Conservation (phyloP, 2,329 filamentous ascomycete species). For the Fusarium nelsonii region DNA sequence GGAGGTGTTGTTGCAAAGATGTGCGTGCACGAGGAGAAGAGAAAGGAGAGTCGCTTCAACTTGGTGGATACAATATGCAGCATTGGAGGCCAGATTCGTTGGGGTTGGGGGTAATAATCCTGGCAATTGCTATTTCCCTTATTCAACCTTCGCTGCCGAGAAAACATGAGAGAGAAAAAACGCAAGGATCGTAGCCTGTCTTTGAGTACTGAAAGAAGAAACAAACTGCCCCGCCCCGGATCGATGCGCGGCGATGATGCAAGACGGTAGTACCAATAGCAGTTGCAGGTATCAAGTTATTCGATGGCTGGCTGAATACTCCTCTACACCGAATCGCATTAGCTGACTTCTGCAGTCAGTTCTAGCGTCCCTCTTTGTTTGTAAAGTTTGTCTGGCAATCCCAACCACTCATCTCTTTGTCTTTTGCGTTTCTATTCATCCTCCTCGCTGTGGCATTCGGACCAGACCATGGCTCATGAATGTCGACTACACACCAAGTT, state of each 20-base stretch:
- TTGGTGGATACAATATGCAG: constrained; percentile 27
- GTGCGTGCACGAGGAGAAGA: neutral
- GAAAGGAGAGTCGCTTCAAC: constrained; percentile 21
- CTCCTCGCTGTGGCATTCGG: neutral
- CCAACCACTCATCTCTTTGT: constrained; percentile 6
- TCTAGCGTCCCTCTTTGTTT: neutral
- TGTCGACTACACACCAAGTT: constrained; percentile 25
- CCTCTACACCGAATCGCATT: neutral
- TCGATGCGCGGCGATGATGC: constrained; percentile 29
- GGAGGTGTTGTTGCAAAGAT: neutral
- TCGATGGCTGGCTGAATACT: constrained; percentile 30
- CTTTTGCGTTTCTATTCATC: neutral
- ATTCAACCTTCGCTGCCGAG: constrained; percentile 20
- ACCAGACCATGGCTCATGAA: constrained; percentile 9
- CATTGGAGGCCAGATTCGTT: constrained; percentile 26
- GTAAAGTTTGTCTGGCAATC: neutral
- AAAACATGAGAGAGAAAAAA: neutral
- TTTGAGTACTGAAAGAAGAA: constrained; percentile 15
- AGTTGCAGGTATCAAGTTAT: neutral
- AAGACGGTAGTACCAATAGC: constrained; percentile 23
- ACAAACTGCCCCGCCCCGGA: constrained; percentile 29
- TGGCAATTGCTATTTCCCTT: constrained; percentile 10
- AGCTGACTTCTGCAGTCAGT: neutral
- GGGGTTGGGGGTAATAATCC: constrained; percentile 13
- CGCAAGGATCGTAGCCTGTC: constrained; percentile 28